phyloP scores from a whole-genome alignment of 1,284 basidiomycete species.

The Puccinia horiana region DNA sequence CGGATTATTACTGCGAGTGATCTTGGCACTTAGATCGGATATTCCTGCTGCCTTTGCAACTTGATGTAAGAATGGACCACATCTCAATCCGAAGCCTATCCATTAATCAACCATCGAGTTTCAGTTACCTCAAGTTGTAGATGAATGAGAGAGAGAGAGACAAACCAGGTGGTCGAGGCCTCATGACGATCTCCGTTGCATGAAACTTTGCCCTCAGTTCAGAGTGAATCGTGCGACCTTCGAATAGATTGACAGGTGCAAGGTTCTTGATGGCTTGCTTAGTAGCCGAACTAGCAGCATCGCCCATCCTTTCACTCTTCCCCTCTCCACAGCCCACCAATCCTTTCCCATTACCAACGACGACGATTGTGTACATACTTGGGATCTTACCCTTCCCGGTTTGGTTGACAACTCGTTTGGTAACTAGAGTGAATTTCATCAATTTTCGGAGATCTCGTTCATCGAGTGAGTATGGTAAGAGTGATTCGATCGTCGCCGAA shows the following conservation, averaged over 20 bases:
- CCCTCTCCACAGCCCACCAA: slow-evolving; percentile 58
- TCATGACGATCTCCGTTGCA: slow-evolving; percentile 56
- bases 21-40: slow-evolving; percentile 56
- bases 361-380: slow-evolving; percentile 57
- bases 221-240: slow-evolving; percentile 56
- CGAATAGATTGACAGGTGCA: slow-evolving; percentile 54
- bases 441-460: slow-evolving; percentile 55
- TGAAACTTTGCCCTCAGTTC: slow-evolving; percentile 56
- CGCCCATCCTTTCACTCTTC: slow-evolving; percentile 56
- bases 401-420: slow-evolving; percentile 57
- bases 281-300: slow-evolving; percentile 56
- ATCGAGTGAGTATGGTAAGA: slow-evolving; percentile 52
- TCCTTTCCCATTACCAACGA: slow-evolving; percentile 58
- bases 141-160: background rate
- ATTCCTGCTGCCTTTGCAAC: slow-evolving; percentile 57
- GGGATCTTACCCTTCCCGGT: slow-evolving; percentile 58
- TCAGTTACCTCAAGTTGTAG: background rate
- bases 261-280: slow-evolving; percentile 57
- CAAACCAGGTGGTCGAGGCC: slow-evolving; percentile 56
- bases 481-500: slow-evolving; percentile 28
- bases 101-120: background rate
- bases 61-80: slow-evolving; percentile 57
- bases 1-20: slow-evolving; percentile 58
- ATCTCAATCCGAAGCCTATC: slow-evolving; percentile 57
- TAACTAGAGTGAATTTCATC: slow-evolving; percentile 56